Evolutionary conservation across 2,329 filamentous ascomycete genomes (phyloP).

Genomic region (Penicillium occitanis): DNA sequence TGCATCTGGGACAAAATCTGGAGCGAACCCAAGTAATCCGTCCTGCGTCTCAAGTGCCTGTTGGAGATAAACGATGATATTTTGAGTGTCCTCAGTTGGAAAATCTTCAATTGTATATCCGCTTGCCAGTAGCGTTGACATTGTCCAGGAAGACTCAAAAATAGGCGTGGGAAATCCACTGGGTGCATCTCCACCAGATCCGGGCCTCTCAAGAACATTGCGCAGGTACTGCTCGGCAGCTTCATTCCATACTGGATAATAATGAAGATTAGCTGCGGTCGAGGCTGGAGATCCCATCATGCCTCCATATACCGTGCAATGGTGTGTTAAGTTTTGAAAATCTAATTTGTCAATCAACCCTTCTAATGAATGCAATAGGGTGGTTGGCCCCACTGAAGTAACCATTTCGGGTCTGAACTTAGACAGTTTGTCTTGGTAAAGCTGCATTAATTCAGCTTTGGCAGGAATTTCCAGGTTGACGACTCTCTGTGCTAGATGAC

Average conservation of each 20-base stretch:
- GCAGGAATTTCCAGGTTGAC: slow-evolving; percentile 30
- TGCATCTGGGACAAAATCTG: not conserved
- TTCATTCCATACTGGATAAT: slow-evolving; percentile 1
- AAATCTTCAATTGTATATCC: not conserved
- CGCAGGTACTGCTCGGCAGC: not conserved
- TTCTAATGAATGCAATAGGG: not conserved
- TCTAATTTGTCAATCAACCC: not conserved
- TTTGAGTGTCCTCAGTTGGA: not conserved
- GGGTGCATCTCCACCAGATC: not conserved
- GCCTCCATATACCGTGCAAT: not conserved
- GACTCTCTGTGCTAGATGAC: slow-evolving; percentile 29
- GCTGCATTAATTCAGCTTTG: not conserved
- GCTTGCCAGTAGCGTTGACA: not conserved
- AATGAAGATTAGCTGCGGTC: not conserved
- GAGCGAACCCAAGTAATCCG: not conserved
- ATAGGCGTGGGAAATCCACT: not conserved
- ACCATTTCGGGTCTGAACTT: not conserved
- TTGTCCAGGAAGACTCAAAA: not conserved
- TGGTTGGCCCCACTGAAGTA: not conserved
- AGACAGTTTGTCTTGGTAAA: not conserved
- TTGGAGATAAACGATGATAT: not conserved
- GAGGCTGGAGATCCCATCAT: slow-evolving; percentile 9
- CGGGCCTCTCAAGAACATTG: not conserved
- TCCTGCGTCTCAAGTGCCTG: not conserved
- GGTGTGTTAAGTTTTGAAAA: slow-evolving; percentile 19